A percentile compares a stretch with the other conserved stretches of the same genome.
Evolutionary conservation across 1,284 basidiomycete genomes (phyloP).

Genomic region (Moniliella sp.): DNA sequence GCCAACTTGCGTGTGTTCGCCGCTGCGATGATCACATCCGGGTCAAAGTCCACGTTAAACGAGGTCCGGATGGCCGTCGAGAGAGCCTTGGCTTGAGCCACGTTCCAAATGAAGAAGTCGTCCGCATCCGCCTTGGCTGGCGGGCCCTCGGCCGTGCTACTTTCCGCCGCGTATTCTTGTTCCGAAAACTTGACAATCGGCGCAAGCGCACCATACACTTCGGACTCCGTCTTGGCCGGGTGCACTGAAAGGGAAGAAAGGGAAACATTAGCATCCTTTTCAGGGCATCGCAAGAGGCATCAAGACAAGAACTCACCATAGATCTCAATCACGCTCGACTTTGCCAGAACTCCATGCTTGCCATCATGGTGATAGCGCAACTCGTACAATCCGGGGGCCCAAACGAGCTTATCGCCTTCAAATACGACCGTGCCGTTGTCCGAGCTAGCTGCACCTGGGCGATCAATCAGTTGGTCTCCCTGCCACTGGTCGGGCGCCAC

Average conservation of each 20-base stretch:
- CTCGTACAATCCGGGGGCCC: constrained; percentile 69
- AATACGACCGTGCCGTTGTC: constrained; percentile 8
- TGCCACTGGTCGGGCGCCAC: constrained; percentile 81
- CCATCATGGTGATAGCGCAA: constrained; percentile 42
- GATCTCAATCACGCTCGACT: constrained; percentile 63
- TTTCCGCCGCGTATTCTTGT: constrained; percentile 45
- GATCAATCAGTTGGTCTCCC: constrained; percentile 43
- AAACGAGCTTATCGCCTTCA: constrained; percentile 45
- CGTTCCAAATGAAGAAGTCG: constrained; percentile 82
- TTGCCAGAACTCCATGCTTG: constrained; percentile 80
- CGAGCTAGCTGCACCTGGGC: constrained; percentile 2
- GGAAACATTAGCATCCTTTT: constrained; percentile 1
- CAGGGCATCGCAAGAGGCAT: neutral
- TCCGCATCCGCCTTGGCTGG: constrained; percentile 44
- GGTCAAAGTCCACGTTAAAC: constrained; percentile 65
- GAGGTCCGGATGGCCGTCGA: constrained; percentile 53
- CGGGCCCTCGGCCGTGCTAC: neutral
- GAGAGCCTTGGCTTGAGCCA: constrained; percentile 67
- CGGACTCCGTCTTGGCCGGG: constrained; percentile 38
- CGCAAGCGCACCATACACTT: constrained; percentile 42
- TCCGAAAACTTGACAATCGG: constrained; percentile 60
- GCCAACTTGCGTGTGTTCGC: constrained; percentile 66
- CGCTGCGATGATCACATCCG: constrained; percentile 74
- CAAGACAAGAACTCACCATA: constrained; percentile 60
- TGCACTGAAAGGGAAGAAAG: constrained; percentile 42